Evolutionary conservation across 345 rosid species (phyloP).

Genomic region (Streptanthus diversifolius): DNA sequence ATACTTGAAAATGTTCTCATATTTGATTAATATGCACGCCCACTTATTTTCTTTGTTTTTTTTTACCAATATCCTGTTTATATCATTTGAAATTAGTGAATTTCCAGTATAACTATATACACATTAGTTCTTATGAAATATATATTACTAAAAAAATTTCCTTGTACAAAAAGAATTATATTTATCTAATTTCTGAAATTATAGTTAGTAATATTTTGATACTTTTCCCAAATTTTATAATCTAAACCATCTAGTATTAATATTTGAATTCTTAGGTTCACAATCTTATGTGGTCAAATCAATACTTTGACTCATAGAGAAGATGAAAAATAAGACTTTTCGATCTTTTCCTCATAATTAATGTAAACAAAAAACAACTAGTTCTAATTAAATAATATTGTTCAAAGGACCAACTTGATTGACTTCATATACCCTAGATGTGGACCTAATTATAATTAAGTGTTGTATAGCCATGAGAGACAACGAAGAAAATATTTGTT

Average conservation of each 20-base stretch:
- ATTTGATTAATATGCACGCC: neutral
- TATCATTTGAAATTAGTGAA: neutral
- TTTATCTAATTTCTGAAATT: neutral
- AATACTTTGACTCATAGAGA: slow-evolving; percentile 23
- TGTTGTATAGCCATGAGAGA: neutral
- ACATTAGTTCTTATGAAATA: neutral
- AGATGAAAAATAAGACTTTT: slow-evolving; percentile 4
- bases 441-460: slow-evolving; percentile 12
- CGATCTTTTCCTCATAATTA: neutral
- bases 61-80: neutral
- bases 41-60: neutral
- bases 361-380: neutral
- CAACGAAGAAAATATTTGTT: slow-evolving; percentile 1
- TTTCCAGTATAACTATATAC: neutral
- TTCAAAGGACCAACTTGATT: slow-evolving; percentile 26
- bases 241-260: neutral
- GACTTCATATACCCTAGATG: slow-evolving; percentile 18
- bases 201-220: neutral
- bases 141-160: neutral
- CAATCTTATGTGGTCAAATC: slow-evolving; percentile 18
- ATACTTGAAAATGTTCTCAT: no score
- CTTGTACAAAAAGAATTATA: neutral
- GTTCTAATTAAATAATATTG: neutral
- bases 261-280: slow-evolving; percentile 10
- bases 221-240: neutral